Percentiles rank a stretch among this genome's conserved stretches.
Conservation (phyloP, 1,284 basidiomycete genomes). For the Exobasidium rhododendri region DNA sequence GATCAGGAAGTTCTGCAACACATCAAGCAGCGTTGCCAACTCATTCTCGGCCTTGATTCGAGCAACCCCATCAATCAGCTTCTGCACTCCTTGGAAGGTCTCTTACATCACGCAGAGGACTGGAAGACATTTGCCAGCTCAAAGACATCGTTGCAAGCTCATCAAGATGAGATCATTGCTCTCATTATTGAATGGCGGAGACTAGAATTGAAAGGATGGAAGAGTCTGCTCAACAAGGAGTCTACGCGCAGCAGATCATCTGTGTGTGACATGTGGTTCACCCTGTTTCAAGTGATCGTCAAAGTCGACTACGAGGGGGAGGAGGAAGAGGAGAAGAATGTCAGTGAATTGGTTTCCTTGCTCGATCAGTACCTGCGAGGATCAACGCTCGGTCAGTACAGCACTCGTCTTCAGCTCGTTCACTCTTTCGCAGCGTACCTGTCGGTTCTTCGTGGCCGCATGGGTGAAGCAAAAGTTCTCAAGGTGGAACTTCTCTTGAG, state of each 20-base stretch:
- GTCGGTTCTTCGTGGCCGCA: conserved; percentile 13
- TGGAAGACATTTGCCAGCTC: conserved; percentile 94
- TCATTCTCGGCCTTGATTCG: conserved; percentile 66
- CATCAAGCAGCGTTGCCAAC: conserved; percentile 71
- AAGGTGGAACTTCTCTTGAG: conserved; percentile 63
- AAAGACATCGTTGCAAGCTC: conserved; percentile 71
- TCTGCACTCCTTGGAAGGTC: conserved; percentile 77
- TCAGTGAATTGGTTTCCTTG: conserved; percentile 71
- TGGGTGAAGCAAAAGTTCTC: conserved; percentile 28
- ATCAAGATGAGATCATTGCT: conserved; percentile 67
- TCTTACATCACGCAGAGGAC: conserved; percentile 84
- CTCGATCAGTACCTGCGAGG: conserved; percentile 75
- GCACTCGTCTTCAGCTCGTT: conserved; percentile 65
- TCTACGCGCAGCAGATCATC: conserved; percentile 38
- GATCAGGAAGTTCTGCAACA: conserved; percentile 95
- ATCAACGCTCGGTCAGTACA: conserved; percentile 81
- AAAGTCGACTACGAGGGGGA: conserved; percentile 51
- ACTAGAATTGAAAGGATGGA: conserved; percentile 85
- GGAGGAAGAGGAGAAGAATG: conserved; percentile 59
- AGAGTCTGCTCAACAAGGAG: conserved; percentile 63
- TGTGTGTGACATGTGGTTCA: conserved; percentile 86
- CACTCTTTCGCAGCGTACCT: conserved; percentile 62
- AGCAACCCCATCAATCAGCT: conserved; percentile 77
- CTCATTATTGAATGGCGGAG: conserved; percentile 88
- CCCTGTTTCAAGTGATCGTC: conserved; percentile 76